Percentiles rank a stretch among this genome's conserved stretches.
Evolutionary conservation across 768 basidiomycete genomes (phyloP).

Genomic region (Mycena chlorophos): DNA sequence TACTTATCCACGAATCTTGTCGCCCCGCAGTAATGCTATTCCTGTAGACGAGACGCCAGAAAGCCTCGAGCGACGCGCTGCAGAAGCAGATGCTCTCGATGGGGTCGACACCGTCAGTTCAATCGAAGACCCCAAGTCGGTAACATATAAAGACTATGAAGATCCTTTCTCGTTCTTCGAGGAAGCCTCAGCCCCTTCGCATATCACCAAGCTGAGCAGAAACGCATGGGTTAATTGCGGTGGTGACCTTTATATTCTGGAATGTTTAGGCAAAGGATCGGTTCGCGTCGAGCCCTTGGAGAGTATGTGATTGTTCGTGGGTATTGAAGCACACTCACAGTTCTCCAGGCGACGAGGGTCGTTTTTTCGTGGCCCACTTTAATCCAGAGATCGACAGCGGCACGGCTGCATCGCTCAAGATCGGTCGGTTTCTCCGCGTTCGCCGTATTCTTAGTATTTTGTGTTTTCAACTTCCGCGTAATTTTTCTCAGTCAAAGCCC

Average conservation of each 20-base stretch:
- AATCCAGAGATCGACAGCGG: conserved; percentile 50
- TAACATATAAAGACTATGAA: conserved; percentile 77
- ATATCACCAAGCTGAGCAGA: conserved; percentile 53
- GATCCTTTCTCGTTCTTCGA: conserved; percentile 65
- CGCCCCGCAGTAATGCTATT: conserved; percentile 6
- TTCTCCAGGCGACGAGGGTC: conserved; percentile 28
- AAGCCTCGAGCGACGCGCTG: conserved; percentile 45
- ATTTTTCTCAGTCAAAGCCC: neutral
- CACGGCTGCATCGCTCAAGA: conserved; percentile 45
- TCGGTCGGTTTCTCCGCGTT: conserved; percentile 56
- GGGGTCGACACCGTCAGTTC: conserved; percentile 40
- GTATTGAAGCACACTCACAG: neutral
- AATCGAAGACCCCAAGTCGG: conserved; percentile 54
- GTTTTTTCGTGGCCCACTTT: conserved; percentile 51
- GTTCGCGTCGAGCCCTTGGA: conserved; percentile 57
- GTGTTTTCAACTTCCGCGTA: neutral
- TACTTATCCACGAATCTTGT: neutral
- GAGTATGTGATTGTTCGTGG: conserved; percentile 22
- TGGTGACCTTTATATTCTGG: conserved; percentile 66
- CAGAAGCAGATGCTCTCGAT: conserved; percentile 26
- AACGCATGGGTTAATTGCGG: conserved; percentile 85
- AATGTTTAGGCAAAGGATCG: conserved; percentile 69
- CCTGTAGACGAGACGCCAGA: conserved; percentile 54
- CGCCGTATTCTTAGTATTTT: conserved; percentile 45
- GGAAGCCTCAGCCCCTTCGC: conserved; percentile 51